These are phyloP conservation scores for Dipteronia dyeriana DNA, from an alignment of 345 rosid genomes.

Conservation along the genomic window DNA sequence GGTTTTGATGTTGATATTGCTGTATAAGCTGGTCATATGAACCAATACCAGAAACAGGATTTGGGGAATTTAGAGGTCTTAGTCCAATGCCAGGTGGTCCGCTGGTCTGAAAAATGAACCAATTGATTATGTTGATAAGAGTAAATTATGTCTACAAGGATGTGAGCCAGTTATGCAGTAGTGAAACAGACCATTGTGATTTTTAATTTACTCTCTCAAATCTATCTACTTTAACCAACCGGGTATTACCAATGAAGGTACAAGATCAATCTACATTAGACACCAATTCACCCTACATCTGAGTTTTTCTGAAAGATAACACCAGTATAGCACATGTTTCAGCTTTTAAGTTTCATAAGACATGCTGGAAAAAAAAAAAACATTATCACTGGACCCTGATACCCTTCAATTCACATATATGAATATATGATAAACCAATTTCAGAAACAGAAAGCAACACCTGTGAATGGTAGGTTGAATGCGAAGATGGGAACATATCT, in stretches of 20 bases:
- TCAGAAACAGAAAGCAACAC: conserved; percentile 43
- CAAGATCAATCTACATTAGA: background rate
- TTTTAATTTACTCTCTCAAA: background rate
- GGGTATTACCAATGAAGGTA: background rate
- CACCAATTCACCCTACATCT: background rate
- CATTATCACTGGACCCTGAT: conserved; percentile 9
- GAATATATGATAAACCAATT: conserved; percentile 21
- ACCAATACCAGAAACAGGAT: conserved; percentile 61
- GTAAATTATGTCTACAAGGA: background rate
- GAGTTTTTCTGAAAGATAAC: background rate
- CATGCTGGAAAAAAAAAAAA: background rate
- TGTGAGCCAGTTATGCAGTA: background rate
- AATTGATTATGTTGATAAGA: background rate
- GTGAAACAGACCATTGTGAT: background rate
- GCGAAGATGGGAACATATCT: conserved; percentile 79
- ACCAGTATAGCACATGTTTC: background rate
- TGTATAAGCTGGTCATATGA: conserved; percentile 82
- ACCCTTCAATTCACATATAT: background rate
- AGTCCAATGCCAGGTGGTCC: conserved; percentile 88
- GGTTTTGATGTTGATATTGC: conserved; percentile 88
- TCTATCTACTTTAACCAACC: background rate
- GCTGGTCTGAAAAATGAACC: conserved; percentile 51
- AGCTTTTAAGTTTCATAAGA: conserved; percentile 6
- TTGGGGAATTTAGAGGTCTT: conserved; percentile 84
- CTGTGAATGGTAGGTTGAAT: conserved; percentile 83